Percentiles rank a stretch among this genome's conserved stretches.
phyloP scores from a whole-genome alignment of 257 asterid species.

The Solanum chiquidenum region DNA sequence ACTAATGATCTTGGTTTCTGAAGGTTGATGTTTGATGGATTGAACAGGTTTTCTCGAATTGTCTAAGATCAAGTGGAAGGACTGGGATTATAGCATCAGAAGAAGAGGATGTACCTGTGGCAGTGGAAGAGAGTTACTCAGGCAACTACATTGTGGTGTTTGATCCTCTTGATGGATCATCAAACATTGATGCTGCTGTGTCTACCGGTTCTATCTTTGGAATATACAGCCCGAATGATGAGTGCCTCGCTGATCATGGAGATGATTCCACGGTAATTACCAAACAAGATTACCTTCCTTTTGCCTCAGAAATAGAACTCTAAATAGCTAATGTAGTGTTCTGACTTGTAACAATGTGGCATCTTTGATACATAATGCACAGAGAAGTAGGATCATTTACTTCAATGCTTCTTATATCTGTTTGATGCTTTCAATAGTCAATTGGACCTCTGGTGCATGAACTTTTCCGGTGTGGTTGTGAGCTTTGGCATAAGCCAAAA shows the following conservation, averaged over 20 bases:
- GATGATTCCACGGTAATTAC: constrained; percentile 49
- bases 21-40: constrained; percentile 1
- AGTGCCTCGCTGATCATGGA: constrained; percentile 61
- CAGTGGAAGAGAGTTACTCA: constrained; percentile 91
- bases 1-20: not conserved
- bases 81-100: constrained; percentile 98
- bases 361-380: not conserved
- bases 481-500: not conserved
- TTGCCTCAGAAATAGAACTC: not conserved
- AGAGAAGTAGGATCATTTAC: not conserved
- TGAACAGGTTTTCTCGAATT: constrained; percentile 67
- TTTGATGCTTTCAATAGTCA: not conserved
- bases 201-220: constrained; percentile 96
- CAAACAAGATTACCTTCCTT: not conserved
- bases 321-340: not conserved
- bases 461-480: not conserved
- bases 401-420: not conserved
- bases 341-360: not conserved
- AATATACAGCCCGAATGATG: constrained; percentile 78
- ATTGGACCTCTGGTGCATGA: not conserved
- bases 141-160: constrained; percentile 95
- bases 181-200: constrained; percentile 90
- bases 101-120: constrained; percentile 98
- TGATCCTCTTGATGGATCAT: constrained; percentile 94
- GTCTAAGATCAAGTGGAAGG: constrained; percentile 87